Evolutionary conservation across 768 basidiomycete genomes (phyloP), one percentile per base, ranked within the genome.

Genomic region (Hebeloma cylindrosporum): DNA sequence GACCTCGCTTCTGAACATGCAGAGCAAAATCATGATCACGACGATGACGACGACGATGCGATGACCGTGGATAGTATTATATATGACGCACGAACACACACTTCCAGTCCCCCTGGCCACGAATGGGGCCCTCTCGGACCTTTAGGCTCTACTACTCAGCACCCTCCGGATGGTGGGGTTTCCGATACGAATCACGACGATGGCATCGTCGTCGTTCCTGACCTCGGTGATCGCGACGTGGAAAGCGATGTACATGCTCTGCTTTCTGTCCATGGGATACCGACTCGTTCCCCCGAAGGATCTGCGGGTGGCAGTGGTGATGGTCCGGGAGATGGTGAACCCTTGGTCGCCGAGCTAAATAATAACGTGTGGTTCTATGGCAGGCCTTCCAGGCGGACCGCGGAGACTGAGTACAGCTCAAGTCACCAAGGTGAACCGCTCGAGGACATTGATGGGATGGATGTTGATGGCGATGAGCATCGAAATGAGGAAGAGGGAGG

Each of bases 211-310:
- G 68, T 78, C 17, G 74, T 80, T 20, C 78, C 80, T 1, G 71
- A 75, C 1, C 62, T 80, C 14, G 81, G 81, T 14, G 78, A 83
- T 51, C 70, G 62, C 21, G 62, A 66, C 17, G 70, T 79, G 13
- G 82, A 83, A 60, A 70, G 73, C 56, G 77, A 81, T 48, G 74
- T 83, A 27, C 73, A 78, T 52, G 72, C 75, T 30, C 62, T 82
- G 33, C 65, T 84, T 43, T 71, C 73, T 13, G 68, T 71, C 4
- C 78, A 76, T 57, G 76, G 72, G 37, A 58, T 74, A 9, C 66
- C 71, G 23, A 58, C 71, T 31, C 66, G 69, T 32, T 54, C 53
- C 9, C 43, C 48, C 13, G 20, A 18, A n/a, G 23, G 21, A 16
- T 13, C 31, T 20, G 26, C n/a, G 7, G 26, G 13, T 22, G 17